phyloP scores from a whole-genome alignment of 2,329 filamentous ascomycete genomes.

The Microascus cirrosus region DNA sequence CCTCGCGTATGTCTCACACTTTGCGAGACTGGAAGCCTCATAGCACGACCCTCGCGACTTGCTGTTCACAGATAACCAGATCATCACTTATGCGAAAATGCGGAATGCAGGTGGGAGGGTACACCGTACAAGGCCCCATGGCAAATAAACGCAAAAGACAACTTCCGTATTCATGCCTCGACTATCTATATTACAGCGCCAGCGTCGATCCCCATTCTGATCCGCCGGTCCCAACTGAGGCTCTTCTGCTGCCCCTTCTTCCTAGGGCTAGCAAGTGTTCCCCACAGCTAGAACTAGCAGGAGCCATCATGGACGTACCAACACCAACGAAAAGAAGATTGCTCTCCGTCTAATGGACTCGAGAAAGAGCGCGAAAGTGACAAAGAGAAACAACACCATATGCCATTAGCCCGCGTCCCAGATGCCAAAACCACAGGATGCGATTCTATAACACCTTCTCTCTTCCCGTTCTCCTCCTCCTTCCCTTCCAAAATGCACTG shows the following conservation, averaged over 20 bases:
- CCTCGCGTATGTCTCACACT: too few species aligned
- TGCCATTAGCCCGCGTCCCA: constrained; percentile 3
- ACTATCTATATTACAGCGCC: constrained; percentile 5
- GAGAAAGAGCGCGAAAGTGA: not conserved
- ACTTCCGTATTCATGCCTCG: not conserved
- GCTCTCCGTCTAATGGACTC: not conserved
- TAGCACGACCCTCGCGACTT: too few species aligned
- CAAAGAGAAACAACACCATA: not conserved
- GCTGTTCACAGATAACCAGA: too few species aligned
- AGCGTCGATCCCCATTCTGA: not conserved
- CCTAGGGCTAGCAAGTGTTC: not conserved
- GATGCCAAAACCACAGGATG: constrained; percentile 10
- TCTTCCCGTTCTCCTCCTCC: not conserved
- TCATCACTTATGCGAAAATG: too few species aligned
- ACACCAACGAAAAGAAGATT: not conserved
- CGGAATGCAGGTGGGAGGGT: too few species aligned
- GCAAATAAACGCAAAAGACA: not conserved
- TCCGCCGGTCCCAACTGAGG: not conserved
- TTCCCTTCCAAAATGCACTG: constrained; percentile 6
- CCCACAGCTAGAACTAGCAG: not conserved
- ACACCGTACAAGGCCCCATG: not conserved
- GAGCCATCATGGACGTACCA: not conserved
- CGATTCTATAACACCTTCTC: not conserved
- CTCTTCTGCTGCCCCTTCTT: not conserved
- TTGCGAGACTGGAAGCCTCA: too few species aligned